These are phyloP conservation scores for Wickerhamomyces queroliae DNA, from an alignment of 805 yeast genomes.

Conservation along the genomic window DNA sequence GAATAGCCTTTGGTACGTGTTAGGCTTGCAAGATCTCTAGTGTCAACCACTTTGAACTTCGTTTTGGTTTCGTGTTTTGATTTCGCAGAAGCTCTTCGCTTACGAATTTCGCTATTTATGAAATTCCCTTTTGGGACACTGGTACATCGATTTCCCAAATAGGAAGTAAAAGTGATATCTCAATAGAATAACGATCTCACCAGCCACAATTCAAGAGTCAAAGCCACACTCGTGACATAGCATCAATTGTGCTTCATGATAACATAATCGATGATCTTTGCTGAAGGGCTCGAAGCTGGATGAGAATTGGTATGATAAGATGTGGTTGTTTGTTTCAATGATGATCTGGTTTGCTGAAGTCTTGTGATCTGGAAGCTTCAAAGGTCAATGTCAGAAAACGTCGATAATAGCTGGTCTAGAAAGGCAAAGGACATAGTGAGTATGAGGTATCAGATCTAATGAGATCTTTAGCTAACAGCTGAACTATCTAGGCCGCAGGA, in stretches of 20 bases:
- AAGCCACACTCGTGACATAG: slow-evolving; percentile 1
- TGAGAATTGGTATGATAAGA: not conserved
- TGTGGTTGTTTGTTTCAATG: not conserved
- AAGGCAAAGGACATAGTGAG: slow-evolving; percentile 45
- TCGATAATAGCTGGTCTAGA: slow-evolving; percentile 32
- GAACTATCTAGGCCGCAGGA: slow-evolving; percentile 50
- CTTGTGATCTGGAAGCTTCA: no score
- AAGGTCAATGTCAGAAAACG: slow-evolving; percentile 1
- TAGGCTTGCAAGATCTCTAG: no score
- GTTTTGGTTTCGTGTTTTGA: slow-evolving; percentile 3
- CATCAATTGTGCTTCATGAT: not conserved
- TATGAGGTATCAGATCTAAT: slow-evolving; percentile 1
- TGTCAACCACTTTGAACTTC: slow-evolving; percentile 5
- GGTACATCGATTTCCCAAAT: not conserved
- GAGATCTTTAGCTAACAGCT: not conserved
- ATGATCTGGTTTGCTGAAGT: no score
- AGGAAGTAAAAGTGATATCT: not conserved
- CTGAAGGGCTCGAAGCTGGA: not conserved
- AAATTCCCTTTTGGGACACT: slow-evolving; percentile 6
- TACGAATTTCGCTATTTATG: no score
- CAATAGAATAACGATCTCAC: not conserved
- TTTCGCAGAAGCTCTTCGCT: no score
- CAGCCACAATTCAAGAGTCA: not conserved
- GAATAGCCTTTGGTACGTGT: no score
- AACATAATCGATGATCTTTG: no score